Percentiles rank a stretch among this genome's conserved stretches.
These are phyloP conservation scores for Mycosarcoma mackinlayi DNA, from an alignment of 1,284 basidiomycete genomes.

Conservation along the genomic window DNA sequence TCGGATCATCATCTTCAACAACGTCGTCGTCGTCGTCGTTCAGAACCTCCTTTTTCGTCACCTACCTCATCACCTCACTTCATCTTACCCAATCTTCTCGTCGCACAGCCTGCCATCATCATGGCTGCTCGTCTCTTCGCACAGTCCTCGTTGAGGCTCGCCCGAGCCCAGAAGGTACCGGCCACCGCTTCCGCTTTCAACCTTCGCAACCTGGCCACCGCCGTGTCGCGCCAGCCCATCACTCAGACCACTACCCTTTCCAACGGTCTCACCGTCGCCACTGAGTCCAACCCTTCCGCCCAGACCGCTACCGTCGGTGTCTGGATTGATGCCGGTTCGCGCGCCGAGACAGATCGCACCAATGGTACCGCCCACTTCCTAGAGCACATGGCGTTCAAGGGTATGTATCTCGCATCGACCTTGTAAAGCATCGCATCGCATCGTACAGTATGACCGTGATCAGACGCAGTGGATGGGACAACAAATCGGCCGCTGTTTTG, in stretches of 20 bases:
- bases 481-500: not conserved
- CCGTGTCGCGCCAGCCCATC: slow-evolving; percentile 55
- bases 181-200: slow-evolving; percentile 46
- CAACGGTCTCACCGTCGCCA: slow-evolving; percentile 68
- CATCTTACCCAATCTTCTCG: slow-evolving; percentile 14
- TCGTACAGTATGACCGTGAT: not conserved
- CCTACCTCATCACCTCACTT: slow-evolving; percentile 17
- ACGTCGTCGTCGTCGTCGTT: not conserved
- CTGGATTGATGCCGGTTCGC: slow-evolving; percentile 98
- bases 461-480: not conserved
- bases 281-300: slow-evolving; percentile 88
- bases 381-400: slow-evolving; percentile 85
- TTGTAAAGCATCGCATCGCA: not conserved
- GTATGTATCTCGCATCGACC: slow-evolving; percentile 47
- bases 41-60: not conserved
- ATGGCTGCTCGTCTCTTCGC: slow-evolving; percentile 57
- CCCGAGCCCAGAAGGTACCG: slow-evolving; percentile 46
- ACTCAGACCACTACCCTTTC: slow-evolving; percentile 64
- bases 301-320: slow-evolving; percentile 98
- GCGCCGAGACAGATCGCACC: slow-evolving; percentile 92
- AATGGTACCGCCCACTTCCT: slow-evolving; percentile 99
- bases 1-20: slow-evolving; percentile 17
- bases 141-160: slow-evolving; percentile 53
- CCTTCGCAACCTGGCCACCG: slow-evolving; percentile 52
- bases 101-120: slow-evolving; percentile 33